Evolutionary conservation across 1,139 yeast species (phyloP), one percentile per base, ranked within the genome.

Genomic region (Geotrichum phurueaensis): DNA sequence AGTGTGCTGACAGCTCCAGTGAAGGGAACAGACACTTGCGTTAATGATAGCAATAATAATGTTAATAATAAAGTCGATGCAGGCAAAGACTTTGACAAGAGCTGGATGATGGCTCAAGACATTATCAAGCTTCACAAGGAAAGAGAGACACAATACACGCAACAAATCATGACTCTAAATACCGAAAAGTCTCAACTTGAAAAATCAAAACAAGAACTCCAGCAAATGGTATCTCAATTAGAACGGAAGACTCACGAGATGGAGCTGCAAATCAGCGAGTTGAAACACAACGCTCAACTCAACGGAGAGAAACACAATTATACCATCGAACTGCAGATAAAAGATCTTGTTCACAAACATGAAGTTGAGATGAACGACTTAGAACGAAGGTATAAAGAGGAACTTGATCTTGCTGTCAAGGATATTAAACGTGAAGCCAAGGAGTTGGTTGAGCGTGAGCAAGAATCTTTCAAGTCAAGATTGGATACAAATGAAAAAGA

Each of bases 131-230:
- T 55, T 20, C 61, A 59, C 13, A 59, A 59, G 20, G 53, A 57
- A 9, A 27, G 61, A 55, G 61, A 59, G 20, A 31, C 48, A 13
- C 36, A 45, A 22, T 54, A 61, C 25, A 58, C 61, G 31, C 29
- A 48, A 12, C 67, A 65, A 48, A 54, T 66, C 3, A 53, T 51
- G 23, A 52, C 64, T 6, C 59, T 66, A 22, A 61, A 60, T 60
- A 65, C 65, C 12, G 68, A 66, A 20, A 63, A 60, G 31, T 58
- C 61, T 3, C 65, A 76, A 60, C 78, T 76, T 68, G 80, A 78
- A 59, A 65, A 79, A 10, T 78, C 77, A 18, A 78, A 75, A 57
- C 71, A 75, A 23, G 71, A 71, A 22, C 60, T 71, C 15, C 68
- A 71, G 27, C 73, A 71, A 51, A 73, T 73, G 53, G 68, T 76